Percentiles rank a stretch among this genome's conserved stretches.
Evolutionary conservation across 345 rosid species (phyloP).

Genomic region (Gossypium ekmanianum): DNA sequence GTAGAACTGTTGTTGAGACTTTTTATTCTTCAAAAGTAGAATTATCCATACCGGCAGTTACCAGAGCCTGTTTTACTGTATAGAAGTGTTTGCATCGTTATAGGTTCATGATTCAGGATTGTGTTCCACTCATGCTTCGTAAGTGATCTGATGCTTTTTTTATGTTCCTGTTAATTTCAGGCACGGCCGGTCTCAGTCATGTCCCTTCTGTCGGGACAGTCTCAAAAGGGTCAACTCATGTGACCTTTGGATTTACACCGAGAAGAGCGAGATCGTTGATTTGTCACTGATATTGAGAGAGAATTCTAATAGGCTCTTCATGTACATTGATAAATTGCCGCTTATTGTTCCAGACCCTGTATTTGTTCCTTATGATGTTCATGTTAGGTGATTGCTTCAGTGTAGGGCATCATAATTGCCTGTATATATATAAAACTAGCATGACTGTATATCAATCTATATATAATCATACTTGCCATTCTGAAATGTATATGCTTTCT

Average conservation of each 20-base stretch:
- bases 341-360: conserved; percentile 50
- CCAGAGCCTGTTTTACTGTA: neutral
- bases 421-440: neutral
- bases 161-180: conserved; percentile 31
- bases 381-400: conserved; percentile 33
- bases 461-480: neutral
- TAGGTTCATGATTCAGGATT: neutral
- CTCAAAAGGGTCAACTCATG: conserved; percentile 55
- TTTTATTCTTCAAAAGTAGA: neutral
- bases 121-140: neutral
- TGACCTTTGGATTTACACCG: conserved; percentile 68
- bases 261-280: conserved; percentile 41
- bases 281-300: conserved; percentile 41
- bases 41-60: neutral
- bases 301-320: conserved; percentile 50
- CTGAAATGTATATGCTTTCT: conserved; percentile 21
- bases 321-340: conserved; percentile 66
- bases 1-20: neutral
- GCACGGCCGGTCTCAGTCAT: conserved; percentile 63
- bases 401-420: neutral
- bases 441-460: conserved; percentile 3
- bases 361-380: conserved; percentile 43
- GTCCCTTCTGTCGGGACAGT: conserved; percentile 73
- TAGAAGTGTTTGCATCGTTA: neutral
- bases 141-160: neutral